Evolutionary conservation across 108 stramenopile species (phyloP), one percentile per base, ranked within the genome.

Genomic region (Cafeteria roenbergensis): DNA sequence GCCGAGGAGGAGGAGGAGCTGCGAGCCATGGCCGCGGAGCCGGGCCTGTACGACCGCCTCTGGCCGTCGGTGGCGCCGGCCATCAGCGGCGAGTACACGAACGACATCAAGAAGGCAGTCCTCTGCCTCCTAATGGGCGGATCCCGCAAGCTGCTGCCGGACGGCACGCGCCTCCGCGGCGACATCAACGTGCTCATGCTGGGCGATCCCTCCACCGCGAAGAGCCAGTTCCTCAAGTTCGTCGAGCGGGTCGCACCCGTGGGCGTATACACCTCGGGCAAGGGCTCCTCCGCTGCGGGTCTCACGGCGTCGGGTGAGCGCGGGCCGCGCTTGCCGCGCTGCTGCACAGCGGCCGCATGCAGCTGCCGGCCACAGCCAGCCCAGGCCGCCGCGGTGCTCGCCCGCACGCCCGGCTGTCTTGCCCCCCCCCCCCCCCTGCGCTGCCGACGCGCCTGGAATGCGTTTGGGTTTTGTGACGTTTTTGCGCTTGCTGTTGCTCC

Each of bases 191-290:
- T 96, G 4, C 77, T 99, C 61, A 70, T 99, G 51, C 74, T 96
- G 55, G 97, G 97, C 24, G 97, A 97, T 78, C 97, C 97, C 8
- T 89, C 88, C 27, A 99, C 90, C 27, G 71, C 71, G 38, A 72
- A 72, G 51, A 62, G 59, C 22, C 71, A 72, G 62, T 73, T 73
- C 61, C 52, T 73, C 12, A 73, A 73, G 67, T 73, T 73, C 42
- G 67, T 69, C 34, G 72, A 73, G 32, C 55, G 82, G 51, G 89
- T 93, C 21, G 91, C 97, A 1, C 97, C 97, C 32, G 86, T 97
- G 12, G 95, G 95, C 17, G 94, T 99, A 56, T 99, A 99, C 77
- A 99, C 97, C 0, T 89, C 88, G 8, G 97, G 97, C 8, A 99
- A 99, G 71, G 97, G 97, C 2, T 90, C 89, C 32, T 84, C 81